Evolutionary conservation across 345 rosid species (phyloP), one percentile per base, ranked within the genome.

Genomic region (Geranium brycei): DNA sequence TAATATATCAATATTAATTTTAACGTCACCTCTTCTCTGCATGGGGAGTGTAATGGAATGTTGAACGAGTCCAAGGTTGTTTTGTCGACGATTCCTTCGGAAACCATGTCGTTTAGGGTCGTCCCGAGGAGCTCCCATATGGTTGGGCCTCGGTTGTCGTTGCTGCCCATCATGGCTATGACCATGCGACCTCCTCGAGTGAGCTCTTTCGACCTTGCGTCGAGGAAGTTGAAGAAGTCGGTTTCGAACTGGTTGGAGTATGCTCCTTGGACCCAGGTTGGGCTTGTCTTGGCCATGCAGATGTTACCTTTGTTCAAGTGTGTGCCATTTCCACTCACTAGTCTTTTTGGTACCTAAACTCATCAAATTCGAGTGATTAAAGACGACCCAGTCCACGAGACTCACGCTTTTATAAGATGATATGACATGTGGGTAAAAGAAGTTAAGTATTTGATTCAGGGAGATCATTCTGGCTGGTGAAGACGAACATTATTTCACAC

Each of bases 181-280:
- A 47, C 71, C 82, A 83, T 80, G 12, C 78, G 64, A 0, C 85
- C 87, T 15, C 74, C 69, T 7, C 64, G 11, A 7, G 75, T 62
- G 3, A 83, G 6, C 71, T 87, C 91, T 55, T 82, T 41, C 0
- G 78, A 73, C 0, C 87, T 76, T 18, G 66, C 65, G 19, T 62
- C 71, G 15, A 82, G 61, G 73, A 87, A 82, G 35, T 13, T 11
- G 0, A 75, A 68, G 70, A 87, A 83, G 60, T 85, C 91, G 11
- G 28, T 53, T 17, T 77, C 66, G 57, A 82, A 85, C 19, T 82
- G 88, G 41, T 67, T 56, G 32, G 64, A 59, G 64, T 80, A 85
- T 32, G 87, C 72, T 57, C 74, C 73, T 19, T 67, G 56, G 0
- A 72, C 79, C 8, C 61, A 64, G 4, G 68, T 62, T 32, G 82